Evolutionary conservation across 2,329 filamentous ascomycete species (phyloP), one percentile per base, ranked within the genome.

Genomic region (Simplicillium aogashimaense): DNA sequence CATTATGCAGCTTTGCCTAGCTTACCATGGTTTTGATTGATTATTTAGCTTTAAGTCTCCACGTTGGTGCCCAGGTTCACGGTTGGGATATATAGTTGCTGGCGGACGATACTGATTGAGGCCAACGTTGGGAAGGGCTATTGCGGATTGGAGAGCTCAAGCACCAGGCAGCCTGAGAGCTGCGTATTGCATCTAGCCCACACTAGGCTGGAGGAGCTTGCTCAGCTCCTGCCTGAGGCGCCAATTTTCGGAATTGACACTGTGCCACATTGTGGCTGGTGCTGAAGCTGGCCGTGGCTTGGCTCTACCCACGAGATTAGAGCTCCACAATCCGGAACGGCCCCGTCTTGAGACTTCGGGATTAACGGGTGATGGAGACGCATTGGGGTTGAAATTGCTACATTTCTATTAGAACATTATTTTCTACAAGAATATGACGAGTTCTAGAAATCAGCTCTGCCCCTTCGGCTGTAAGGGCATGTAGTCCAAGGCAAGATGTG

Each of bases 91-190:
- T 34, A 44, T 34, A 44, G 43, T 36, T 43, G 42, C 41, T 36
- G 37, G 39, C 40, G 20, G 20, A 25, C 20, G 20, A 25, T 44
- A 42, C 37, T 36, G 42, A 45, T 41, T 38, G 38, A 44, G 45
- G 45, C 48, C 42, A 43, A 43, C 43, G 50, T 44, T 45, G 44
- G 49, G 48, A 43, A 41, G 44, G 35, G 28, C 35, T 38, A 36
- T 40, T 38, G 29, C 35, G 13, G 16, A 9, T 20, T 20, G 20
- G 29, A 35, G 38, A 40, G 38, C 42, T 43, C 36, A 18, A 49
- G 46, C 48, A 48, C 58, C 61, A 65, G 63, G 63, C 63, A 65
- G 58, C 62, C 61, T 55, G 58, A 52, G 57, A 65, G 63, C 61
- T 65, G 61, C 61, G 62, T 60, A 53, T 53, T 54, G 50, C 53